These are phyloP conservation scores for Botryobasidium botryosum DNA, from an alignment of 768 basidiomycete species.

Conservation along the genomic window DNA sequence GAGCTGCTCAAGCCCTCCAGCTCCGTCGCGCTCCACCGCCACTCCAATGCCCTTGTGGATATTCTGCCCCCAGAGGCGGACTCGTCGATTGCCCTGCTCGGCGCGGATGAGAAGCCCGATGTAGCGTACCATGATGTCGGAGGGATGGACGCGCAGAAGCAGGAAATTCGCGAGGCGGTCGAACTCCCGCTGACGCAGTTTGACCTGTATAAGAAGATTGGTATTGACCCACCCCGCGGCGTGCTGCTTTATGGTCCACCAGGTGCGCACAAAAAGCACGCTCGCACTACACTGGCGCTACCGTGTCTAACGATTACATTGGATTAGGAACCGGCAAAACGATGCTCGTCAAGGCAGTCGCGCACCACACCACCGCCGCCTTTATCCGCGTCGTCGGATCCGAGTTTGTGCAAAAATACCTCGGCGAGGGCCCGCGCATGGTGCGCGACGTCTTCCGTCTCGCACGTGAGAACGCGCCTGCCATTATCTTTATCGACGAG, in stretches of 20 bases:
- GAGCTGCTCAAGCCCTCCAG: slow-evolving; percentile 95
- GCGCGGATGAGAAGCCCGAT: slow-evolving; percentile 87
- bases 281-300: background rate
- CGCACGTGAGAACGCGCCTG: slow-evolving; percentile 89
- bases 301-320: background rate
- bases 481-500: slow-evolving; percentile 99
- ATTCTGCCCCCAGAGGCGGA: slow-evolving; percentile 98
- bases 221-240: slow-evolving; percentile 96
- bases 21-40: slow-evolving; percentile 95
- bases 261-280: slow-evolving; percentile 30
- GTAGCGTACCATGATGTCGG: slow-evolving; percentile 89
- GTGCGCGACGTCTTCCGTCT: slow-evolving; percentile 98
- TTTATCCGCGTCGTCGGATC: slow-evolving; percentile 98
- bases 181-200: slow-evolving; percentile 94
- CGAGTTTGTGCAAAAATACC: slow-evolving; percentile 98
- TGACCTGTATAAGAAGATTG: slow-evolving; percentile 97
- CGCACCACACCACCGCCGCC: slow-evolving; percentile 88
- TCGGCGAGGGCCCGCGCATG: slow-evolving; percentile 99
- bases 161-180: slow-evolving; percentile 96
- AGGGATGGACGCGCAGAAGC: slow-evolving; percentile 95
- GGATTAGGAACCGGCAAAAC: slow-evolving; percentile 88
- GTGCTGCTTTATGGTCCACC: slow-evolving; percentile 95
- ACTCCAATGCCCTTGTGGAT: slow-evolving; percentile 96
- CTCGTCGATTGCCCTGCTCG: slow-evolving; percentile 89
- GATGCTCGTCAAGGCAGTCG: slow-evolving; percentile 99